Base-by-base conservation (phyloP, 192 early-diverging fungal species). In the Mortierella antarctica region DNA sequence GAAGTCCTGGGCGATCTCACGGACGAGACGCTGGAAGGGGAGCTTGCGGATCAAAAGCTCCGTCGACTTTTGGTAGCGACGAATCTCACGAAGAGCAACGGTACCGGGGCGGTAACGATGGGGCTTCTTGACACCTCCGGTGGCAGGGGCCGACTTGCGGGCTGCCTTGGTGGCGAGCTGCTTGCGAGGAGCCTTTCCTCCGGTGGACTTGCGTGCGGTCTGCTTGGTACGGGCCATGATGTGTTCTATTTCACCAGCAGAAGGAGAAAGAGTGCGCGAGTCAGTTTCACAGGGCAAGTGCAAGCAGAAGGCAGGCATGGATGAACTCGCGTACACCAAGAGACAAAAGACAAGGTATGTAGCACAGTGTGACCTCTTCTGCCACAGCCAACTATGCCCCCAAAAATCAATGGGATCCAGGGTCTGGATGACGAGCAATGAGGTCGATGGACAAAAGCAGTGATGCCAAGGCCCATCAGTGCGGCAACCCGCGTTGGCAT, bases 1-100 rank as follows among this genome's bases (percentile, higher is more conserved):
- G 89, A 97, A 98, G 86, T 99, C 96, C 88, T 99, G 97, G 62
- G 97, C 96, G 74, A 99, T 99, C 88, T 99, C 97, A 84, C 70
- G 95, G 31, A 70, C 68, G 68, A 70, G 61, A 73, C 71, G 71
- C 73, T 93, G 92, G 90, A 93, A 92, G 54, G 92, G 91, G 83
- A 92, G 91, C 94, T 97, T 97, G 80, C 97, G 31, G 3, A 31
- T 31, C 31, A 31, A 31, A 51, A 96, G 87, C 86, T 97, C 94
- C 57, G 96, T 95, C 54, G 95, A 94, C 86, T 98, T 98, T 86
- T 98, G 93, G 85, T 95, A 95, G 51, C 94, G 91, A 87, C 94
- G 93, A 70, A 95, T 95, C 87, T 95, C 94, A 84, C 94, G 92
- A 74, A 95, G 91, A 40, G 94, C 94, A 62, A 95, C 95, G 67